Conservation (phyloP, 148 eudicot genomes). For the Simmondsia chinensis region DNA sequence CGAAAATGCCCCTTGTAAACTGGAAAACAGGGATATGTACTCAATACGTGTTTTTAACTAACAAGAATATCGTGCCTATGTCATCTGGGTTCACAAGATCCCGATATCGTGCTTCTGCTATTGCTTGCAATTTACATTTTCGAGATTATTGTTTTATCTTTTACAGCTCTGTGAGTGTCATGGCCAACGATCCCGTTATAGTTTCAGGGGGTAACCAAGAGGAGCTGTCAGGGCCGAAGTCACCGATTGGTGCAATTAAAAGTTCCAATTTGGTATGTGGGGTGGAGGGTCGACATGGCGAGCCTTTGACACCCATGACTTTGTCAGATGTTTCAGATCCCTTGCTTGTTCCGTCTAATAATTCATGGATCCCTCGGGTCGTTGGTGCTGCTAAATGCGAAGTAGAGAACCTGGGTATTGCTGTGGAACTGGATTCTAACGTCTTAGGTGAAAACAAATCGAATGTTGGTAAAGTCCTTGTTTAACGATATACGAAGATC, state of each 20-base stretch:
- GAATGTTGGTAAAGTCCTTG: constrained; percentile 36
- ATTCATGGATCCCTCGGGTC: constrained; percentile 27
- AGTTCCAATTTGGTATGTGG: constrained; percentile 14
- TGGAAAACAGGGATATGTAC: too few relatives aligned
- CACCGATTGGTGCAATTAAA: constrained; percentile 21
- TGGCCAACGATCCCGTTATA: constrained; percentile 34
- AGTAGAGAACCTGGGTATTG: too few relatives aligned
- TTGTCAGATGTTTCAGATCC: constrained; percentile 60
- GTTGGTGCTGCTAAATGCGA: constrained; percentile 41
- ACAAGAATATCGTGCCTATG: too few relatives aligned
- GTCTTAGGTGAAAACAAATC: constrained; percentile 18
- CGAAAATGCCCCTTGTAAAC: too few relatives aligned
- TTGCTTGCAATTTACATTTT: constrained; percentile 7
- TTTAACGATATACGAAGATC: too few relatives aligned
- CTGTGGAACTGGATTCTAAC: constrained; percentile 36
- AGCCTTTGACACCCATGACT: constrained; percentile 21
- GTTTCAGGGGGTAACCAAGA: constrained; percentile 28
- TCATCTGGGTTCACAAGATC: too few relatives aligned
- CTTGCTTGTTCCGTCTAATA: constrained; percentile 40
- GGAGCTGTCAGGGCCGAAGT: constrained; percentile 14
- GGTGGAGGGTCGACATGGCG: constrained; percentile 10
- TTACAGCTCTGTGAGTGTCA: constrained; percentile 36
- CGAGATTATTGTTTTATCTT: constrained; percentile 14
- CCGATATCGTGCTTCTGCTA: constrained; percentile 8
- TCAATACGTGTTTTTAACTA: too few relatives aligned